Evolutionary conservation across 768 basidiomycete genomes (phyloP).

Genomic region (Termitomyces sp.): DNA sequence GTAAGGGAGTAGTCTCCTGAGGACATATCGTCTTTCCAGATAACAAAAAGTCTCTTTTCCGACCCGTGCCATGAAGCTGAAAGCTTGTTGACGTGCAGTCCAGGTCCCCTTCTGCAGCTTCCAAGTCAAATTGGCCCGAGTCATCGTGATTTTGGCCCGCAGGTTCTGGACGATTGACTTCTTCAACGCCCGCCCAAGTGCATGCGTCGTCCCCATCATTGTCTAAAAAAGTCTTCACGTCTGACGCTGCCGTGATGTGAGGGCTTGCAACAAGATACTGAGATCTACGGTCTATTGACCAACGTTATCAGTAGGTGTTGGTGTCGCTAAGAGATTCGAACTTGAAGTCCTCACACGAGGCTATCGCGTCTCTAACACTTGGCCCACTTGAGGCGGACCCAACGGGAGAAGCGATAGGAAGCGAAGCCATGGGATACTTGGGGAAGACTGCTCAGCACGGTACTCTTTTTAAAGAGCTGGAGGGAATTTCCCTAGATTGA

Average conservation of each 20-base stretch:
- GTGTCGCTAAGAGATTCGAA: neutral
- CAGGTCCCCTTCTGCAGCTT: conserved; percentile 13
- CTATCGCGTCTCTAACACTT: conserved; percentile 50
- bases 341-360: conserved; percentile 42
- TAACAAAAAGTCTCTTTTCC: neutral
- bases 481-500: neutral
- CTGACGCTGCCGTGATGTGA: conserved; percentile 44
- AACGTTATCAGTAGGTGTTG: neutral
- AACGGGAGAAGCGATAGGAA: conserved; percentile 36
- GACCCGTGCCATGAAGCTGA: neutral
- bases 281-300: conserved; percentile 52
- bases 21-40: neutral
- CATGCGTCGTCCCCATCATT: conserved; percentile 30
- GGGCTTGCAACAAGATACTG: conserved; percentile 63
- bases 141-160: conserved; percentile 10
- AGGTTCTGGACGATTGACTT: conserved; percentile 9
- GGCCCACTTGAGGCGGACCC: conserved; percentile 43
- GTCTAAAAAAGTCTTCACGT: conserved; percentile 28
- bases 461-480: neutral
- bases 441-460: neutral
- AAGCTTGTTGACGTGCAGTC: neutral
- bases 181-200: conserved; percentile 14
- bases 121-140: conserved; percentile 17
- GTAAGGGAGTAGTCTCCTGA: conserved; percentile 27
- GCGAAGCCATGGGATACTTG: conserved; percentile 33